Percentiles rank a stretch among this genome's conserved stretches.
These are phyloP conservation scores for Penicillium cataractarum DNA, from an alignment of 495 filamentous ascomycete genomes.

Conservation along the genomic window DNA sequence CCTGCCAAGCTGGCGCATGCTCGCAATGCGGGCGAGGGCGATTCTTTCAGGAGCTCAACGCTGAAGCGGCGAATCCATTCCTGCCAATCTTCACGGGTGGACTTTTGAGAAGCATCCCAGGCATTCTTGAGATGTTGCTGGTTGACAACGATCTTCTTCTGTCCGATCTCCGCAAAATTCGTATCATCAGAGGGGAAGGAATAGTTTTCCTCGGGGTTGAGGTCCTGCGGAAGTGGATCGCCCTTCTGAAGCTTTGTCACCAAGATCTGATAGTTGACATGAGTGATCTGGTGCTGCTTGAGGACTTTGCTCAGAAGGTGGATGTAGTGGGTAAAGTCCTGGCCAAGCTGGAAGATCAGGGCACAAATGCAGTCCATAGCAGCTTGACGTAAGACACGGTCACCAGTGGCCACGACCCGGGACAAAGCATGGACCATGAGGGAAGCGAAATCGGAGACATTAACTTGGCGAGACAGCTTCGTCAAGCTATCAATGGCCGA, in stretches of 20 bases:
- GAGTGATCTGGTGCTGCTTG: slow-evolving; percentile 69
- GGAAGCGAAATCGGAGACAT: slow-evolving; percentile 94
- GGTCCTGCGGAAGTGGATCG: slow-evolving; percentile 89
- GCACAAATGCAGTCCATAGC: slow-evolving; percentile 96
- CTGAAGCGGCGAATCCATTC: slow-evolving; percentile 98
- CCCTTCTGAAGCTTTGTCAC: slow-evolving; percentile 92
- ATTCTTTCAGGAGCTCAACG: slow-evolving; percentile 92
- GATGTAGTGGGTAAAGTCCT: slow-evolving; percentile 92
- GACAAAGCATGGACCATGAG: slow-evolving; percentile 91
- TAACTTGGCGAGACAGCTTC: slow-evolving; percentile 93
- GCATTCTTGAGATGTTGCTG: slow-evolving; percentile 96
- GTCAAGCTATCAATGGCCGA: slow-evolving; percentile 93
- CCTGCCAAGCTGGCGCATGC: slow-evolving; percentile 91
- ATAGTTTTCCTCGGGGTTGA: slow-evolving; percentile 86
- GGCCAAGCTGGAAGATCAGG: slow-evolving; percentile 91
- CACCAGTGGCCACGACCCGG: slow-evolving; percentile 70
- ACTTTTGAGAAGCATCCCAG: slow-evolving; percentile 95
- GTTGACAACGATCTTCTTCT: slow-evolving; percentile 94
- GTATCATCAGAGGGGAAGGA: slow-evolving; percentile 76
- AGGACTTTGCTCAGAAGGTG: slow-evolving; percentile 81
- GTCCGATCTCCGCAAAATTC: slow-evolving; percentile 76
- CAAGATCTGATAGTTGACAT: slow-evolving; percentile 86
- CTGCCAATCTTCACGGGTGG: slow-evolving; percentile 96
- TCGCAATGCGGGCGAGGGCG: slow-evolving; percentile 89
- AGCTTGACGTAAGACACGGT: slow-evolving; percentile 73